phyloP scores from a whole-genome alignment of 1,284 basidiomycete species.

The Cystobasidium slooffiae region DNA sequence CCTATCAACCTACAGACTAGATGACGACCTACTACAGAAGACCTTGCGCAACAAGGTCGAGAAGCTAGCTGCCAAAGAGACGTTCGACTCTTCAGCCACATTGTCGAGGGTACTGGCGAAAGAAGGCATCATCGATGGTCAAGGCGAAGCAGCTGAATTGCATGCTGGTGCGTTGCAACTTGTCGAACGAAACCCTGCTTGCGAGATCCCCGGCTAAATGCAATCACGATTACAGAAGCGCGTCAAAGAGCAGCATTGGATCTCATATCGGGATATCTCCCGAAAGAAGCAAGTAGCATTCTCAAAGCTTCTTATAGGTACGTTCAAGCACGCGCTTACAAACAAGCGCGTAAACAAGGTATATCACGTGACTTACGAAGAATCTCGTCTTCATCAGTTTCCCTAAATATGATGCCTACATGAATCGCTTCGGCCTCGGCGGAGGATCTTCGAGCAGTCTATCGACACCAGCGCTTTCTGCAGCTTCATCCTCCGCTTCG shows the following conservation, averaged over 20 bases:
- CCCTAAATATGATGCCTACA: slow-evolving; percentile 34
- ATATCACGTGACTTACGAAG: slow-evolving; percentile 14
- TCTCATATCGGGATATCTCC: slow-evolving; percentile 39
- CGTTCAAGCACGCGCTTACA: not conserved
- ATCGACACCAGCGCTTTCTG: slow-evolving; percentile 18
- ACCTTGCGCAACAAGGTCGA: slow-evolving; percentile 28
- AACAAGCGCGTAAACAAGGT: slow-evolving; percentile 1
- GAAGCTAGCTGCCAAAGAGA: slow-evolving; percentile 16
- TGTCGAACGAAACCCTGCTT: not conserved
- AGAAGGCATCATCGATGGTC: slow-evolving; percentile 31
- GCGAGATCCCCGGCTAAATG: not conserved
- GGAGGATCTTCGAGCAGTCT: slow-evolving; percentile 18
- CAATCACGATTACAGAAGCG: slow-evolving; percentile 30
- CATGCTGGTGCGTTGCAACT: slow-evolving; percentile 28
- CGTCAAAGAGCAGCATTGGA: slow-evolving; percentile 40
- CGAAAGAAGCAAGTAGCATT: slow-evolving; percentile 27
- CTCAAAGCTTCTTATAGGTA: slow-evolving; percentile 38
- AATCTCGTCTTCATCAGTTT: slow-evolving; percentile 11
- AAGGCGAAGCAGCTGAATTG: slow-evolving; percentile 20
- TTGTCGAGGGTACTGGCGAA: slow-evolving; percentile 28
- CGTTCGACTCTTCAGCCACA: slow-evolving; percentile 28
- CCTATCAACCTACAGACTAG: slow-evolving; percentile 38
- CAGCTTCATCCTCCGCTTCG: slow-evolving; percentile 26
- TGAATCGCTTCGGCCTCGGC: slow-evolving; percentile 6
- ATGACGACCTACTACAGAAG: slow-evolving; percentile 2